These are phyloP conservation scores for Furcasterigmium furcatum DNA, from an alignment of 2,329 filamentous ascomycete species.

Conservation along the genomic window DNA sequence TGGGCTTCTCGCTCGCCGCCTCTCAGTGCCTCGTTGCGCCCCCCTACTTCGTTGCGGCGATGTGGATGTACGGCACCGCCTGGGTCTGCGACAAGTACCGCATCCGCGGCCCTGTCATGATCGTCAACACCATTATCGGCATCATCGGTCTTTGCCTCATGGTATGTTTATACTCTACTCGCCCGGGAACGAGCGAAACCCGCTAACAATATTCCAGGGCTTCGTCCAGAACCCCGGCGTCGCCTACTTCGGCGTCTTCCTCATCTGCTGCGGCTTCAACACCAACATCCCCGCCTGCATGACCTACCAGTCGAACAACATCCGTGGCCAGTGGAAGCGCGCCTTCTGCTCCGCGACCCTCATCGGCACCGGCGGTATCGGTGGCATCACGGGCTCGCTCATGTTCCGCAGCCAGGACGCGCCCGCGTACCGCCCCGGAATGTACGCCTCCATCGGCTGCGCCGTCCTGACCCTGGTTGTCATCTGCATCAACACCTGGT, in stretches of 20 bases:
- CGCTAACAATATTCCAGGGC: slow-evolving; percentile 24
- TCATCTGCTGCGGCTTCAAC: slow-evolving; percentile 25
- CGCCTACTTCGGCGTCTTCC: slow-evolving; percentile 66
- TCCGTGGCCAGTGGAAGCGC: slow-evolving; percentile 13
- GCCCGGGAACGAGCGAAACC: not conserved
- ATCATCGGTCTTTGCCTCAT: slow-evolving; percentile 66
- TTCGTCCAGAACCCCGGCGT: slow-evolving; percentile 48
- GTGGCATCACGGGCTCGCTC: slow-evolving; percentile 11
- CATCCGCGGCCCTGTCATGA: slow-evolving; percentile 64
- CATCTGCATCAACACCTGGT: slow-evolving; percentile 3
- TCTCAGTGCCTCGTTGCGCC: slow-evolving; percentile 48
- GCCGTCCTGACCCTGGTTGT: slow-evolving; percentile 2
- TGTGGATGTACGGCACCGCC: slow-evolving; percentile 60
- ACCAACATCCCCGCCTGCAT: slow-evolving; percentile 6
- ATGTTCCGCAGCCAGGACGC: slow-evolving; percentile 7
- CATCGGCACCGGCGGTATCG: slow-evolving; percentile 10
- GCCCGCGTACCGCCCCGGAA: not conserved
- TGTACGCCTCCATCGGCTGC: slow-evolving; percentile 5
- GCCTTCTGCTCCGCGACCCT: slow-evolving; percentile 12
- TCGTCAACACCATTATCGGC: slow-evolving; percentile 54
- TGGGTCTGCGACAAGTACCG: slow-evolving; percentile 63
- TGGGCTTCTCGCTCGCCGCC: slow-evolving; percentile 17
- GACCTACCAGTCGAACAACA: slow-evolving; percentile 12
- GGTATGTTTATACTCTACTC: not conserved
- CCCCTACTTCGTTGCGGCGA: slow-evolving; percentile 56